Evolutionary conservation across 306 rosid genomes (phyloP), one percentile per base, ranked within the genome.

Genomic region (Sechiopsis laciniata): DNA sequence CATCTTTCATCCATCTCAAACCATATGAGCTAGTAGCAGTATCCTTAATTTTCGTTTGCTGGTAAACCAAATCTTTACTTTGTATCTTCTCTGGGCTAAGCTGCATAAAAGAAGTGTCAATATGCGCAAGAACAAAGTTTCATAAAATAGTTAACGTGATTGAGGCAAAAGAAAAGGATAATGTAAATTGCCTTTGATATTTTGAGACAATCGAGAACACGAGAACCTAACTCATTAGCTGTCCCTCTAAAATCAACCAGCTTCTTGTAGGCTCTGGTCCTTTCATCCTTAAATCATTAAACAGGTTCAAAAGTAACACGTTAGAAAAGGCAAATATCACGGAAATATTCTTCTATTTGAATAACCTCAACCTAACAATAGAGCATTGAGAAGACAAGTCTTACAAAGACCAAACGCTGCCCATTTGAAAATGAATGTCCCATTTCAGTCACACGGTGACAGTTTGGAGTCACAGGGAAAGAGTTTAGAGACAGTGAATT

Each of bases 1-100:
- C 96, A 71, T 95, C 97, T 82, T 95, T 95, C 73, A 95, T 76
- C 96, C 96, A 95, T 82, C 95, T 89, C 85, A 85, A 88, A 71
- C 99, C 99, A 72, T 88, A 89, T 16, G 95, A 79, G 71, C 82
- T 85, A 42, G 90, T 87, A 50, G 91, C 84, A 85, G 85, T 80
- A 57, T 92, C 96, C 21, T 75, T 82, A 74, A 84, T 82, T 75
- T 77, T 91, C 50, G 76, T 84, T 79, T 82, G 85, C 73, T 83
- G 85, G 51, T 83, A 80, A 76, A 81, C 80, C 80, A 84, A 83
- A 82, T 86, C 83, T 74, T 74, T 83, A 46, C 29, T 74, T 37
- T 87, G 76, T 45, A 84, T 74, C 77, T 80, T 85, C 62, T 88
- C 96, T 8, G 90, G 81, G 83, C 85, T 76, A 78, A 95, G 83